Evolutionary conservation across 106 monocot genomes (phyloP), one percentile per base, ranked within the genome.

Genomic region (Dendrobium catenatum): DNA sequence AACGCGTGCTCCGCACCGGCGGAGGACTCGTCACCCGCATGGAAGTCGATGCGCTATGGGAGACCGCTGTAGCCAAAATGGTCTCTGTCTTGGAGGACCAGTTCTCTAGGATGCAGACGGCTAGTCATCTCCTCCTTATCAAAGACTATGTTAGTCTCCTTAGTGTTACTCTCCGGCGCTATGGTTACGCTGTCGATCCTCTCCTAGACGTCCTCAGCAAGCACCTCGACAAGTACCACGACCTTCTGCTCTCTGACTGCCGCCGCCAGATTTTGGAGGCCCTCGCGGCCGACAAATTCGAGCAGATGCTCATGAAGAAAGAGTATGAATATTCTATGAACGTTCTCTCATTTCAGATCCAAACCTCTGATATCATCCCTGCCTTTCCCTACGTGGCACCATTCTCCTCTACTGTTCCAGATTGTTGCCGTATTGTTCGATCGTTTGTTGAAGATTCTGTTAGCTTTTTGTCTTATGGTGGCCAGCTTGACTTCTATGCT

Each of bases 281-380:
- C 42, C 82, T 99, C 1, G 84, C 88, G 0, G 93, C 99, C 4
- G 99, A 99, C 80, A 87, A 89, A 55, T 89, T 91, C 42, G 90
- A 93, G 79, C 99, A 93, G 78, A 93, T 99, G 95, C 79, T 99
- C 54, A 95, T 99, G 99, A 95, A 87, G 82, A 99, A 99, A 82
- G 99, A 99, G 83, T 99, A 99, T 72, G 99, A 99, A 83, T 99
- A 99, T 78, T 95, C 95, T 29, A 99, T 99, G 99, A 99, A 99
- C 59, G 95, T 99, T 9, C 87, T 93, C 31, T 87, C 95, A 19
- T 99, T 99, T 83, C 93, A 91, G 83, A 84, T 99, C 61, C 99
- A 99, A 84, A 88, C 93, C 9, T 89, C 93, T 1, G 99, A 99
- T 40, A 99, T 99, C 61, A 75, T 83, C 43, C 99, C 99, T 0